Evolutionary conservation across 176 grass and related monocot genomes (phyloP), one percentile per base, ranked within the genome.

Genomic region (Phoenix roebelenii): DNA sequence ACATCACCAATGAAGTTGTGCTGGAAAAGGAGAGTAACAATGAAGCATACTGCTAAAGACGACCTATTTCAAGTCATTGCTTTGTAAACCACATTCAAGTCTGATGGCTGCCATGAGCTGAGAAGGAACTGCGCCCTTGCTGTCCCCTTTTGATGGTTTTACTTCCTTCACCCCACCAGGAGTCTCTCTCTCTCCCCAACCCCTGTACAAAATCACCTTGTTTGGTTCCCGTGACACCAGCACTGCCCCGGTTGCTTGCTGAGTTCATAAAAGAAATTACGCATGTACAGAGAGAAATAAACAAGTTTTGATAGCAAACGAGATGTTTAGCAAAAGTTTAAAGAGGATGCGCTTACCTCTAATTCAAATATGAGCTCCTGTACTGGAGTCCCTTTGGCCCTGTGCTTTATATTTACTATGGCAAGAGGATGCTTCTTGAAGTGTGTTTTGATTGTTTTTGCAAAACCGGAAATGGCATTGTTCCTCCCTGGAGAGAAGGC

Each of bases 131-230:
- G 66, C 35, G 66, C 75, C 69, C 49, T 74, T 39, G 54, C 54
- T 76, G 48, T 1, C 35, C 35, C 58, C 71, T 50, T 26, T 74
- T n/a, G 51, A 63, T n/a, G 44, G 4, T 14, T 39, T 57, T 57
- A 57, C 19, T 64, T 59, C 55, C 24, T 49, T 68, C 23, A 26
- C 58, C 39, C 64, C 57, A 55, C 61, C 59, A 19, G 65, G 75
- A 54, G 58, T 19, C 70, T 76, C 76, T 75, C 72, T 75, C 66
- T 82, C 81, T 73, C 65, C 68, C 84, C 84, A 88, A 32, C 92
- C 81, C 65, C 92, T 88, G 66, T 88, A 97, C 59, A 97, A 70
- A 63, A 97, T 97, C 65, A 91, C 81, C 66, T 90, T 97, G 66
- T 83, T 97, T 50, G 79, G 76, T 66, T 97, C 87, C 66, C 84